phyloP scores from a whole-genome alignment of 805 yeast species.

The Peterozyma xylosa region DNA sequence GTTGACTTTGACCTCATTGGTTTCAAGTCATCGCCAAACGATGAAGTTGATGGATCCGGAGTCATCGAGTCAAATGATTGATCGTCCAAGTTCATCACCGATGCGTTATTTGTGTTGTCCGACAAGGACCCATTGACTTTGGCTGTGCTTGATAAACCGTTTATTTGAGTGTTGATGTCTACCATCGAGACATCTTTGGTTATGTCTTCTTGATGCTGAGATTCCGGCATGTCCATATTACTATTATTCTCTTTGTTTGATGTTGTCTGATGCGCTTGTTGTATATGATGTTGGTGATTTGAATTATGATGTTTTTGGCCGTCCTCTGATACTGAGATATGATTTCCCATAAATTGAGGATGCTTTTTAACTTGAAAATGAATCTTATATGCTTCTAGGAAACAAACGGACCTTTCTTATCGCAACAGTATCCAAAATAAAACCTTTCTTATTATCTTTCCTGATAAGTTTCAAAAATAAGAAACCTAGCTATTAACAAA shows the following conservation, averaged over 20 bases:
- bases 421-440: no score
- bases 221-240: slow-evolving; percentile 6
- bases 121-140: background rate
- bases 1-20: slow-evolving; percentile 61
- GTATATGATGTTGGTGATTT: no score
- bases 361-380: no score
- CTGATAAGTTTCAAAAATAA: no score
- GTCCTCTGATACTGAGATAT: no score
- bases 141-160: background rate
- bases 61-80: background rate
- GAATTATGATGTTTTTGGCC: no score
- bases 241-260: background rate
- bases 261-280: no score
- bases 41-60: background rate
- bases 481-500: no score
- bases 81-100: slow-evolving; percentile 11
- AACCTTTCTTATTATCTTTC: no score
- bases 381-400: no score
- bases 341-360: no score
- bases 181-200: slow-evolving; percentile 27
- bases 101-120: background rate
- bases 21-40: slow-evolving; percentile 7
- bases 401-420: no score
- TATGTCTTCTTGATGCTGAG: slow-evolving; percentile 8
- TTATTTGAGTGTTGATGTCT: slow-evolving; percentile 15